Conservation (phyloP, 2,329 filamentous ascomycete species). For the Ascochyta koolunga region DNA sequence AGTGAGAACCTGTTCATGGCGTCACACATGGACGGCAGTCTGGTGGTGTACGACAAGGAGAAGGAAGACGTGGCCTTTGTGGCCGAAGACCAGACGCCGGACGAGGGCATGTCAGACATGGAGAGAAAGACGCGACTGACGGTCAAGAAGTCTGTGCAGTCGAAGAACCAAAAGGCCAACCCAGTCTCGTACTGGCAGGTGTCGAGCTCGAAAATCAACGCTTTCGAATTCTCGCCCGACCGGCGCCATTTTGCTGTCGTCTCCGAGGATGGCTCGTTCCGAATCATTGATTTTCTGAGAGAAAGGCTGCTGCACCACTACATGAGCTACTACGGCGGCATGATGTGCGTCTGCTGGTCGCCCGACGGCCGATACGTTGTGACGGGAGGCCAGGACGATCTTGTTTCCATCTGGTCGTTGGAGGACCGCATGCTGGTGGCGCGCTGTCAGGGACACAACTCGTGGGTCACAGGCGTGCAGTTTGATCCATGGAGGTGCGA, state of each 20-base stretch:
- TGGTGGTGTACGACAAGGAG: conserved; percentile 97
- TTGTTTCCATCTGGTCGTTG: conserved; percentile 94
- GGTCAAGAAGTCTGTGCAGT: conserved; percentile 89
- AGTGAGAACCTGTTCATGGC: conserved; percentile 93
- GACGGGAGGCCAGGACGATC: conserved; percentile 93
- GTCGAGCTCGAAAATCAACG: conserved; percentile 87
- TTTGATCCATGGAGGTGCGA: conserved; percentile 99
- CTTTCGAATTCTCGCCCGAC: conserved; percentile 91
- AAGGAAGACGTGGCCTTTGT: conserved; percentile 85
- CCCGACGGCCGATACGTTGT: conserved; percentile 95
- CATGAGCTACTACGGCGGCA: conserved; percentile 89
- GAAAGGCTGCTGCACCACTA: conserved; percentile 92
- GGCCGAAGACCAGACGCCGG: conserved; percentile 62
- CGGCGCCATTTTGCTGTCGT: conserved; percentile 86
- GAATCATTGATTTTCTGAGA: conserved; percentile 88
- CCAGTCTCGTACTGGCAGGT: conserved; percentile 92
- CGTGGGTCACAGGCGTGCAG: conserved; percentile 90
- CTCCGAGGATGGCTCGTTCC: conserved; percentile 86
- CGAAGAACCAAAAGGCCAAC: conserved; percentile 90
- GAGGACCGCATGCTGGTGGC: conserved; percentile 84
- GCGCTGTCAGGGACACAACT: conserved; percentile 92
- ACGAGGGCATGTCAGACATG: conserved; percentile 40
- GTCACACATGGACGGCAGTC: conserved; percentile 85
- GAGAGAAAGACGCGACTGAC: conserved; percentile 60
- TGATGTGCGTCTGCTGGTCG: conserved; percentile 95